Evolutionary conservation across 495 filamentous ascomycete species (phyloP), one percentile per base, ranked within the genome.

Genomic region (Letharia lupina): DNA sequence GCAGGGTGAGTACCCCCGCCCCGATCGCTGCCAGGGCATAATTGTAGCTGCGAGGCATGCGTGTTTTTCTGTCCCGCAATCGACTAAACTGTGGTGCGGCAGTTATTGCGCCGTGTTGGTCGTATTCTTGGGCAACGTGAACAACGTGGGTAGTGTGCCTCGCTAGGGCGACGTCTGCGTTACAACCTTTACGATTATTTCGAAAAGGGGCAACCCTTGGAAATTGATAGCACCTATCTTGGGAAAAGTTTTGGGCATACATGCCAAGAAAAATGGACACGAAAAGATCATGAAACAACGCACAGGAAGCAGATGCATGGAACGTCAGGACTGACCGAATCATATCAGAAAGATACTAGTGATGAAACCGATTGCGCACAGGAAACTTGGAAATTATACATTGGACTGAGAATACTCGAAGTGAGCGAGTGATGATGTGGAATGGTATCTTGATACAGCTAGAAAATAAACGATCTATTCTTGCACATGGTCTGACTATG

Each of bases 31-130:
- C 1, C 31, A 57, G 7, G 10, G 1, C 1, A 3, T 9, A 9
- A 13, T 6, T 16, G 10, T 33, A 20, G 28, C 50, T 52, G 2
- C 23, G 12, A 10, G 40, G 2, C 12, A 10, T 42, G 40, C 40
- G 40, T 10, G 11, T 42, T 42, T 2, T 47, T 20, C 6, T 16
- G 2, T 15, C 5, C 3, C 15, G 44, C 12, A 35, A 18, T 3
- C 23, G 35, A 13, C 5, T 15, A 2, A 57, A 20, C 4, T 33
- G 9, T 33, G 13, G 3, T 16, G 11, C n/a, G 54, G 16, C 41
- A 73, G 71, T 12, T 74, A 74, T 44, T 74, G 72, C 33, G 72
- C 72, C 0, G 65, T 74, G 4, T 45, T 74, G 23, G 70, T 74
- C 6, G 72, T 74, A 3, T 74, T 74, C 59, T 40, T 72, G 33